Percentiles rank a stretch among this genome's conserved stretches.
phyloP scores from a whole-genome alignment of 805 yeast species.

The Vanderwaltozyma polyspora region DNA sequence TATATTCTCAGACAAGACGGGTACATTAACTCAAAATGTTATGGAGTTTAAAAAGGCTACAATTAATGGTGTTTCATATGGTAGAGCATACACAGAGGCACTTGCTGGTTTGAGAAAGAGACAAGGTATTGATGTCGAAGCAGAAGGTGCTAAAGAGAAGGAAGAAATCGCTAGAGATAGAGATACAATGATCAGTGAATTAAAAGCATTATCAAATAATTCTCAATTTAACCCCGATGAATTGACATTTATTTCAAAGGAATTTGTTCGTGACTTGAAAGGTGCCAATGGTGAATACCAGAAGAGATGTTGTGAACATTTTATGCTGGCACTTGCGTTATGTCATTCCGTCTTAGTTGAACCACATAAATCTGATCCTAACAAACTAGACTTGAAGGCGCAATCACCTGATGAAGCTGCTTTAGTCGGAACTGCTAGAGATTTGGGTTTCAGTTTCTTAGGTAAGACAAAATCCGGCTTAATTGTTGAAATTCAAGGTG shows the following conservation, averaged over 20 bases:
- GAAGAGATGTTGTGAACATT: slow-evolving; percentile 52
- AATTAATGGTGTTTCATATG: slow-evolving; percentile 61
- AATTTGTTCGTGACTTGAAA: slow-evolving; percentile 47
- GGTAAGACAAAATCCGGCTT: slow-evolving; percentile 59
- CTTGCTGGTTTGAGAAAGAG: slow-evolving; percentile 68
- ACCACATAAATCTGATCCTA: slow-evolving; percentile 48
- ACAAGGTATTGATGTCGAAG: slow-evolving; percentile 63
- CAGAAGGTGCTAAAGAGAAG: slow-evolving; percentile 42
- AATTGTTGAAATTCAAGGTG: slow-evolving; percentile 59
- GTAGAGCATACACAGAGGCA: slow-evolving; percentile 77
- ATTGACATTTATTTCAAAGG: slow-evolving; percentile 57
- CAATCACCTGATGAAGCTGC: slow-evolving; percentile 89
- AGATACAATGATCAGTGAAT: slow-evolving; percentile 41
- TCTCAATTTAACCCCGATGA: slow-evolving; percentile 43
- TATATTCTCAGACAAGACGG: slow-evolving; percentile 76
- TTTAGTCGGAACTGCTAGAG: slow-evolving; percentile 70
- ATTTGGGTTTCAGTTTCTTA: slow-evolving; percentile 58
- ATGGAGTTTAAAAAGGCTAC: slow-evolving; percentile 83
- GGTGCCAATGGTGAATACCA: slow-evolving; percentile 39
- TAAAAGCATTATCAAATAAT: slow-evolving; percentile 31
- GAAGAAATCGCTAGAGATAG: slow-evolving; percentile 46
- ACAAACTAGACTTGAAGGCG: slow-evolving; percentile 49
- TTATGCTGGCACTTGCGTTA: slow-evolving; percentile 63
- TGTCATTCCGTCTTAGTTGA: slow-evolving; percentile 75
- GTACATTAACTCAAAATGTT: slow-evolving; percentile 72